Evolutionary conservation across 148 eudicot species (phyloP), one percentile per base, ranked within the genome.

Genomic region (Fallopia convolvulus): DNA sequence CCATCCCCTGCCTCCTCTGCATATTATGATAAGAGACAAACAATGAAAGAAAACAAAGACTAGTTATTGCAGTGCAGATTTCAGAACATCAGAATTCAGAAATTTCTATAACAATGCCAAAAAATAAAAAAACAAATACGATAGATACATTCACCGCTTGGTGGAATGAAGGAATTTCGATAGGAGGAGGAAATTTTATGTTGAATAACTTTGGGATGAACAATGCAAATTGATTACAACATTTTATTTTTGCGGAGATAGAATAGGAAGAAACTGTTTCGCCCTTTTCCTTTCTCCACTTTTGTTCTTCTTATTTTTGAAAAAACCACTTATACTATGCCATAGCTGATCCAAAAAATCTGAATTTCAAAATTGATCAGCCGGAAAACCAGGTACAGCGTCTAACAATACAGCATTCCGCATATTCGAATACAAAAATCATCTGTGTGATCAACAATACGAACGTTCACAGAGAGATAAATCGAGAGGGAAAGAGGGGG

Each of bases 321-420:
- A 65, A 65, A 55, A 68, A 36, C 5, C 13, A 14, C 5, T 14
- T 0, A 32, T 65, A 30, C 13, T 65, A 33, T 1, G 12, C 70
- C 72, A 68, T 39, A 68, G 39, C 72, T 17, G 72, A 68, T 68
- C 14, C 39, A 36, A 17, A 33, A 68, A 68, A 15, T 30, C 41
- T 2, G 70, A 65, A 65, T 14, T 65, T 0, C 40, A 30, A 39
- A 65, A 65, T 18, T 32, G 70, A 30, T 65, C 40, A 65, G 5
- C 70, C 70, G 6, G 40, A 70, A 5, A 70, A 33, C 36, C 73
- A 70, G 73, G 47, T 15, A 15, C 9, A 33, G 8, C 73, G 11
- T 41, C 73, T 15, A 70, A 17, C n/a, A 3, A 10, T n/a, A 72
- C 74, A 72, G 50, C 74, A 72, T 72, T 72, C 50, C 74, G 15